Evolutionary conservation across 257 asterid genomes (phyloP), one percentile per base, ranked within the genome.

Genomic region (Ilex asprella): DNA sequence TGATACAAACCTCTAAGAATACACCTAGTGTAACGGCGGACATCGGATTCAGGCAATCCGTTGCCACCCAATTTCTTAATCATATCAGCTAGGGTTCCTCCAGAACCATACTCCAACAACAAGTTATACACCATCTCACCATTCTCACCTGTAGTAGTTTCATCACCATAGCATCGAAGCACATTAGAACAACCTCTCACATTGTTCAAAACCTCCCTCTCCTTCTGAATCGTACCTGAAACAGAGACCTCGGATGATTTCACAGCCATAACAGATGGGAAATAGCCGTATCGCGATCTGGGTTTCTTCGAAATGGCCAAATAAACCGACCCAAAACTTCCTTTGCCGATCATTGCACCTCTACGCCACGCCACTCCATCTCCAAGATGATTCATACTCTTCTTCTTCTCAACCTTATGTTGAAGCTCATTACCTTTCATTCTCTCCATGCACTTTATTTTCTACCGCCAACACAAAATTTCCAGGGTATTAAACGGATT

Each of bases 171-270:
- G 41, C 99, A 85, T 67, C 74, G 72, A 58, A 93, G 87, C 56
- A 93, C 43, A 41, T 73, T 49, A 3, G 88, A 76, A 49, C 95
- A 85, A 2, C 94, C 97, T 49, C 74, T 75, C 60, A 87, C 74
- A 50, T 85, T 82, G 72, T 71, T 63, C 11, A 87, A 59, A 39
- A 89, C 86, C 59, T 89, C 92, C 74, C 81, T 73, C 71, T 93
- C 99, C 74, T 89, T 93, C 90, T 93, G 99, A 75, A 89, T 89
- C 61, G 99, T 83, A 31, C 84, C 88, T 0, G 99, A 93, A 58
- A 44, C 75, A 4, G 95, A 85, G 30, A 93, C 96, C 92, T 93
- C 99, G 1, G 97, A 96, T 15, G 99, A 93, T 84, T 93, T 93
- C 11, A 93, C 91, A 59, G 99, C 99, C 95, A 93, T 85, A 7